Base-by-base conservation (phyloP, 2,329 filamentous ascomycete genomes). In the Epicoccum nigrum region DNA sequence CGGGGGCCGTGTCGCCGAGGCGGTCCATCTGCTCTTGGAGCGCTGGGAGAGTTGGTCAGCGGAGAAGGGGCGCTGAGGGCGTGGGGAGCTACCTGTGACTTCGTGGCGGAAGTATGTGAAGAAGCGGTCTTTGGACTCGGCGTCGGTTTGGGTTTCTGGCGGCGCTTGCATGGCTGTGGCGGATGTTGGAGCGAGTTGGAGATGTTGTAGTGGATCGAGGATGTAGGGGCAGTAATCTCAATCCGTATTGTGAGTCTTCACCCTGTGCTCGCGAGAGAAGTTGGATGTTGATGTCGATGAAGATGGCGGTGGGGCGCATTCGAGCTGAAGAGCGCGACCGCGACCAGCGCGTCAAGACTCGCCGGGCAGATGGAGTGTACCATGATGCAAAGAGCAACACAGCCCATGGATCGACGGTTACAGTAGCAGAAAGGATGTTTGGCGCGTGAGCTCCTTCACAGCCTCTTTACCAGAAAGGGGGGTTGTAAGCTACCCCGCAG, bases 51-150 rank as follows among this genome's bases (percentile, higher is more conserved):
- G 35, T 65, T 35, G 66, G 58, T 15, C 15, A 7, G 25, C 9
- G 7, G 12, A 5, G 1, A 5, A 2, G 11, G 1, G 4, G 8
- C 4, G 16, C 1, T 62, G 20, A 37, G 13, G 9, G 12, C 7
- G 71, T 59, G 54, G n/a, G n/a, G n/a, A n/a, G n/a, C n/a, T 77
- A 92, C 90, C 81, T 38, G 84, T 84, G 43, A 89, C 84, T 72
- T 89, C 86, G 63, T 86, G 81, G 60, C 90, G 87, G 67, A 96
- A 96, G 69, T 91, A 88, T 62, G 86, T 84, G 72, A 93, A 92
- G 77, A 96, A 96, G 30, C 85, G 85, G 67, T 93, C 87, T 61
- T 92, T 94, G 50, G 84, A 75, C 4, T 67, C 68, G 11, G 59
- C 47, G n/a, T 67, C 65, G 15, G 55, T 46, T 19, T 56, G 60